Evolutionary conservation across 1,284 basidiomycete species (phyloP).

Genomic region (Meira nashicola): DNA sequence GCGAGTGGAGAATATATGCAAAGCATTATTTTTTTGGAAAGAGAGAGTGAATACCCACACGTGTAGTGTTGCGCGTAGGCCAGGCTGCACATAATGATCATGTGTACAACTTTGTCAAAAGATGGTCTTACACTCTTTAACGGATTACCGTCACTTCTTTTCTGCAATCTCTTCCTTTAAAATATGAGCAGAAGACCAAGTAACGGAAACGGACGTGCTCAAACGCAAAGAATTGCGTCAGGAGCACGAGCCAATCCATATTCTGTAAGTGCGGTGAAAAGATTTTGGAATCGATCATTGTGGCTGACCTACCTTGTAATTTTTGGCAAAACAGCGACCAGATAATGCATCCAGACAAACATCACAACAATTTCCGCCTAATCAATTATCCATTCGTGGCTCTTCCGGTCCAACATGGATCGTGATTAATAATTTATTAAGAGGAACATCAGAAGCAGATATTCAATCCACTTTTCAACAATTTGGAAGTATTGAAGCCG

Average conservation of each 20-base stretch:
- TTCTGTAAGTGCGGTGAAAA: neutral
- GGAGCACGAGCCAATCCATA: conserved; percentile 8
- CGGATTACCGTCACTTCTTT: neutral
- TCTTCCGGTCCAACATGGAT: conserved; percentile 42
- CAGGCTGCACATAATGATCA: neutral
- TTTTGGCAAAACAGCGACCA: conserved; percentile 1
- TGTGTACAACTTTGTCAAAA: too few relatives aligned
- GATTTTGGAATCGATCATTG: neutral
- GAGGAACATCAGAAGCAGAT: conserved; percentile 44
- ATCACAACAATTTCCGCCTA: conserved; percentile 20
- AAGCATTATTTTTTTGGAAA: too few relatives aligned
- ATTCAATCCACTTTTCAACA: conserved; percentile 43
- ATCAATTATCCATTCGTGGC: conserved; percentile 42
- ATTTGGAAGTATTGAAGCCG: conserved; percentile 37
- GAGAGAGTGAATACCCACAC: neutral
- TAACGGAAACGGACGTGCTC: neutral
- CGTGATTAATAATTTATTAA: conserved; percentile 43
- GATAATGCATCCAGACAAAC: neutral
- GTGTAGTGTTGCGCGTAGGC: neutral
- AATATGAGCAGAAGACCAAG: neutral
- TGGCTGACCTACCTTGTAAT: neutral
- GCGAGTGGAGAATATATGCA: too few relatives aligned
- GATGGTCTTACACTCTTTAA: too few relatives aligned
- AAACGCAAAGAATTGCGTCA: conserved; percentile 5
- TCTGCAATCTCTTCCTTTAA: neutral